Evolutionary conservation across 371 early-diverging fungal genomes (phyloP).

Genomic region (Rhizopus stolonifer): DNA sequence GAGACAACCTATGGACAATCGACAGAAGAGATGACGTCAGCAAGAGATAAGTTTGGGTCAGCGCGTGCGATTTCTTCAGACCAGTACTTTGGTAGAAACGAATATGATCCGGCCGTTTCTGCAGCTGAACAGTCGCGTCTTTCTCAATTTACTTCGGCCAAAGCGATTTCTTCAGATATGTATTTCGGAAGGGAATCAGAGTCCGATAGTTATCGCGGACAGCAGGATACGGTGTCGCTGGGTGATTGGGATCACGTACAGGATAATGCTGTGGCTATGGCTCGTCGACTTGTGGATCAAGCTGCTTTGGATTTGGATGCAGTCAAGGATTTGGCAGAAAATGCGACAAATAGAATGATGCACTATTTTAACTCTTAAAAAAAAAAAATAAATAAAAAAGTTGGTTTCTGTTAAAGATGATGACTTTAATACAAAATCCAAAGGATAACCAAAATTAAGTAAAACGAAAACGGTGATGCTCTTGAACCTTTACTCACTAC

Average conservation of each 20-base stretch:
- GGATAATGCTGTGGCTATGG: conserved; percentile 64
- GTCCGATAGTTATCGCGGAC: conserved; percentile 13
- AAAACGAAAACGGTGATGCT: too few relatives aligned
- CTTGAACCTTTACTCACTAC: too few relatives aligned
- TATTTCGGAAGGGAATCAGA: conserved; percentile 79
- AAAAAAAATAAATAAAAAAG: not conserved
- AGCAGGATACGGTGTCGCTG: conserved; percentile 9
- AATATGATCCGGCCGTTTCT: conserved; percentile 62
- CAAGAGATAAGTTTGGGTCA: conserved; percentile 69
- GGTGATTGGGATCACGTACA: conserved; percentile 54
- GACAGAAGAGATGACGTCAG: conserved; percentile 35
- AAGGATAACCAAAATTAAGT: too few relatives aligned
- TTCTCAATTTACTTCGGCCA: conserved; percentile 69
- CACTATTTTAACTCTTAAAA: conserved; percentile 23
- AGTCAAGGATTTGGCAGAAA: conserved; percentile 70
- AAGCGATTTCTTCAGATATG: conserved; percentile 77
- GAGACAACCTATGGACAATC: not conserved
- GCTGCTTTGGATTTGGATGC: conserved; percentile 74
- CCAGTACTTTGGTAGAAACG: conserved; percentile 85
- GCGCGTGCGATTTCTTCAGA: conserved; percentile 87
- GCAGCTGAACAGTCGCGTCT: conserved; percentile 67
- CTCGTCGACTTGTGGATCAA: conserved; percentile 68
- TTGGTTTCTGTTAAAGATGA: too few relatives aligned
- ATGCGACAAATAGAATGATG: conserved; percentile 48
- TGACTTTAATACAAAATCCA: too few relatives aligned